These are phyloP conservation scores for Hansenula sp. DNA, from an alignment of 1,139 yeast genomes.

Conservation along the genomic window DNA sequence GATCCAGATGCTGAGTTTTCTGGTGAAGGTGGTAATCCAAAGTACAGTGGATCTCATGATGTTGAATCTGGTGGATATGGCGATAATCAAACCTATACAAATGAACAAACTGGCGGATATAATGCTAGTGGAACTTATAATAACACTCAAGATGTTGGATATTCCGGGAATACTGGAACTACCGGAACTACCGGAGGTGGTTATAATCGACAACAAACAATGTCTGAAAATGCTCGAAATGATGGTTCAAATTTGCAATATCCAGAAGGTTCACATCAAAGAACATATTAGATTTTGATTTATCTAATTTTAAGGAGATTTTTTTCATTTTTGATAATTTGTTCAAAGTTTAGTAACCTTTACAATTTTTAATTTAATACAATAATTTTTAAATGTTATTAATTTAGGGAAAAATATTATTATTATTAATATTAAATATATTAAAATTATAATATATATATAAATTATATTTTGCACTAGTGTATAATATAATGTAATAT, in stretches of 20 bases:
- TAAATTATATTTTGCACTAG: too few relatives aligned
- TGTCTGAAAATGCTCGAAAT: neutral
- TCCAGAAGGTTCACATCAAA: neutral
- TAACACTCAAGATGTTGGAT: neutral
- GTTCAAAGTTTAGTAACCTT: neutral
- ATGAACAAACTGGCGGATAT: neutral
- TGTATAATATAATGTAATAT: too few relatives aligned
- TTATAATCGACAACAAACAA: neutral
- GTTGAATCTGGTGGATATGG: conserved; percentile 1
- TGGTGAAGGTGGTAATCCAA: neutral
- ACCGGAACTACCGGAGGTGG: neutral
- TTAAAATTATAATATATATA: too few relatives aligned
- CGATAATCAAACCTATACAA: neutral
- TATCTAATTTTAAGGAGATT: neutral
- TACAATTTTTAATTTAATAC: too few relatives aligned
- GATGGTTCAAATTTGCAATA: neutral
- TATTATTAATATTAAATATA: too few relatives aligned
- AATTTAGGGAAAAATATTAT: too few relatives aligned
- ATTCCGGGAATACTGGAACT: neutral
- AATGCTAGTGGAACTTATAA: neutral
- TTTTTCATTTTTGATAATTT: neutral
- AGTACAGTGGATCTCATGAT: neutral
- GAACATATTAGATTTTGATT: neutral
- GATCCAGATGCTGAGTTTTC: conserved; percentile 6
- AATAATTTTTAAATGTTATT: too few relatives aligned